Evolutionary conservation across 441 rosid species (phyloP), one percentile per base, ranked within the genome.

Genomic region (Euphorbia schlechtendalii): DNA sequence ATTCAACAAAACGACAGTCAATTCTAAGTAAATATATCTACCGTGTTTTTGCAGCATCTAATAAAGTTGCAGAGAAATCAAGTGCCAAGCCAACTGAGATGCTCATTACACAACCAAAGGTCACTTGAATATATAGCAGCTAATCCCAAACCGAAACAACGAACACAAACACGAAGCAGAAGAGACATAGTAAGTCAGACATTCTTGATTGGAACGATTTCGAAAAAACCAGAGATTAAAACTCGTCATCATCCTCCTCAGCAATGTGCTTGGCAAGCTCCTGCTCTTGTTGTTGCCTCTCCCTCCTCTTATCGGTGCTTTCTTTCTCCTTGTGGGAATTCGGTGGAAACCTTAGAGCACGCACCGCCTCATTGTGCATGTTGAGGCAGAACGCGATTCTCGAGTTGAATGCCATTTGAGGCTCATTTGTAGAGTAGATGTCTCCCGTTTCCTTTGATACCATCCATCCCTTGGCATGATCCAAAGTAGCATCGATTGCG

Each of bases 251-350:
- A 20, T 86, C 93, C 65, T 86, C 93, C 80, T 86, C 93, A 0
- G 93, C 90, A 46, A 86, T 86, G 74, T 86, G 90, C 76, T 84
- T 83, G 6, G 90, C 93, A 52, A 86, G 88, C 70, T 86, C 90
- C 69, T 86, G 89, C 67, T 84, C 93, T 63, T 86, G 87, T 70
- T 84, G 89, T 54, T 82, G 88, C 73, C 93, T 81, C 77, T 86
- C 90, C 52, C 93, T 81, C 77, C 89, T 86, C 78, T 86, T 86
- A 74, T 86, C 93, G 6, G 87, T 86, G 52, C 88, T 79, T 73
- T 84, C 93, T 65, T 83, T 86, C 79, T 86, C 93, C 78, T 81
- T 83, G 81, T 86, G 93, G 30, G 93, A 81, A 69, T 86, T 86
- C 17, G 90, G 90, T 8, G 93, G 90, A 73, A 87, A 87, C 38